A percentile compares a stretch with the other conserved stretches of the same genome.
Conservation (phyloP, 139 green algal species). For the Picochlorum sp. region DNA sequence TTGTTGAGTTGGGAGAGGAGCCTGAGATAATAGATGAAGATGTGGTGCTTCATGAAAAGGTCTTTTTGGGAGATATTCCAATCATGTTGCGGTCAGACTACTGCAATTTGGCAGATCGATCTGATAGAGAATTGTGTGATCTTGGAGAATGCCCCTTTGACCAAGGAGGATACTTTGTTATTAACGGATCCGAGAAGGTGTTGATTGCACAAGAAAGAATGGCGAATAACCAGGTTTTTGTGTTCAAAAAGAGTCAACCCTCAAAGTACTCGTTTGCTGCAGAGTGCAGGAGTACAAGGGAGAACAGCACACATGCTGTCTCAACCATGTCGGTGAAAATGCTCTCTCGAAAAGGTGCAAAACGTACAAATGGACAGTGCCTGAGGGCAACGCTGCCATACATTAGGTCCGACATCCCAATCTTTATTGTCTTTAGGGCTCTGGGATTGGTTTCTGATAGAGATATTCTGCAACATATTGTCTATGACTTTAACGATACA, state of each 20-base stretch:
- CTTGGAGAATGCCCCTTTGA: conserved; percentile 96
- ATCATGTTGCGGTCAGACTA: conserved; percentile 95
- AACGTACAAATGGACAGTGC: conserved; percentile 34
- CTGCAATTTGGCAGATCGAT: conserved; percentile 73
- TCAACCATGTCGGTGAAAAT: conserved; percentile 81
- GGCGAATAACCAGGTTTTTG: conserved; percentile 96
- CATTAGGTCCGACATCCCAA: conserved; percentile 73
- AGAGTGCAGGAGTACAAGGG: conserved; percentile 79
- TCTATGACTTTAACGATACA: conserved; percentile 74
- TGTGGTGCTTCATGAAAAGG: conserved; percentile 49
- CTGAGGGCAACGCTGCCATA: conserved; percentile 67
- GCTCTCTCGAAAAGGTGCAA: conserved; percentile 47
- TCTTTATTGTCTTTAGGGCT: conserved; percentile 83
- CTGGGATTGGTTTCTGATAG: conserved; percentile 73
- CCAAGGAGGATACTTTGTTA: conserved; percentile 96
- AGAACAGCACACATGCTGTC: conserved; percentile 68
- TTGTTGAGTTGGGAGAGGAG: conserved; percentile 11
- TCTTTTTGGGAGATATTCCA: conserved; percentile 95
- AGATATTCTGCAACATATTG: conserved; percentile 86
- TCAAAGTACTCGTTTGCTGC: conserved; percentile 84
- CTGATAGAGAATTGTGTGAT: conserved; percentile 76
- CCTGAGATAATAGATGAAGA: conserved; percentile 41
- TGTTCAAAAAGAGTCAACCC: conserved; percentile 92
- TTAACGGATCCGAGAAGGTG: conserved; percentile 98
- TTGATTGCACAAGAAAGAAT: conserved; percentile 97